Percentiles rank a stretch among this genome's conserved stretches.
Evolutionary conservation across 176 grass and related monocot species (phyloP).

Genomic region (Alloteropsis semialata): DNA sequence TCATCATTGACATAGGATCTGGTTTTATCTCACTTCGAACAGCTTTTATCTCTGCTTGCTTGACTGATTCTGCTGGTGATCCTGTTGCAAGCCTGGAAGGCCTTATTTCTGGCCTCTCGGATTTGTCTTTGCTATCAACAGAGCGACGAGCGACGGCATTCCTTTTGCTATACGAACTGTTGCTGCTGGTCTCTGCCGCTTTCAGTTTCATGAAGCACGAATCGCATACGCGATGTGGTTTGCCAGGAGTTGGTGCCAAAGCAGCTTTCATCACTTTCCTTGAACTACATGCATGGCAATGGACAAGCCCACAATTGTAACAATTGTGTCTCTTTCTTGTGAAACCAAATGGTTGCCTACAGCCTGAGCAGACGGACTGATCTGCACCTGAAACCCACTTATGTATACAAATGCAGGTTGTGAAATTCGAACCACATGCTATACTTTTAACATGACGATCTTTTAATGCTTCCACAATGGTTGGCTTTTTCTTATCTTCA

Average conservation of each 20-base stretch:
- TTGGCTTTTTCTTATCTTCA: conserved; percentile 76
- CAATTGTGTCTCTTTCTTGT: conserved; percentile 92
- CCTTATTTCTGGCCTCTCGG: conserved; percentile 54
- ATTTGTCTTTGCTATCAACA: conserved; percentile 59
- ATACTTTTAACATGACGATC: conserved; percentile 92
- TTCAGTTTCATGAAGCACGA: conserved; percentile 87
- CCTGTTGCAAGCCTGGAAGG: conserved; percentile 64
- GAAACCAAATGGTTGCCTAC: conserved; percentile 90
- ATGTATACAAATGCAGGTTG: conserved; percentile 94
- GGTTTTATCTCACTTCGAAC: conserved; percentile 62
- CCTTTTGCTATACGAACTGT: conserved; percentile 39
- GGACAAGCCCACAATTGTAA: conserved; percentile 62
- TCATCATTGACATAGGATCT: conserved; percentile 51
- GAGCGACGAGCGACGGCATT: conserved; percentile 67
- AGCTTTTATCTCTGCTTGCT: conserved; percentile 46
- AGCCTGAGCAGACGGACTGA: conserved; percentile 81
- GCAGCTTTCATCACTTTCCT: conserved; percentile 83
- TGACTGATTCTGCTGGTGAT: conserved; percentile 46
- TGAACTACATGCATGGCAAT: conserved; percentile 94
- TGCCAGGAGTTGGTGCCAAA: conserved; percentile 80
- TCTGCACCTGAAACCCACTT: conserved; percentile 92
- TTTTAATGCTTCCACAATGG: conserved; percentile 66
- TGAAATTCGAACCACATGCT: conserved; percentile 92
- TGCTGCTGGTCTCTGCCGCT: conserved; percentile 48
- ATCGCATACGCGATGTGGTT: conserved; percentile 90